Conservation (phyloP, 2,329 filamentous ascomycete genomes). For the Cryphonectria naterciae region DNA sequence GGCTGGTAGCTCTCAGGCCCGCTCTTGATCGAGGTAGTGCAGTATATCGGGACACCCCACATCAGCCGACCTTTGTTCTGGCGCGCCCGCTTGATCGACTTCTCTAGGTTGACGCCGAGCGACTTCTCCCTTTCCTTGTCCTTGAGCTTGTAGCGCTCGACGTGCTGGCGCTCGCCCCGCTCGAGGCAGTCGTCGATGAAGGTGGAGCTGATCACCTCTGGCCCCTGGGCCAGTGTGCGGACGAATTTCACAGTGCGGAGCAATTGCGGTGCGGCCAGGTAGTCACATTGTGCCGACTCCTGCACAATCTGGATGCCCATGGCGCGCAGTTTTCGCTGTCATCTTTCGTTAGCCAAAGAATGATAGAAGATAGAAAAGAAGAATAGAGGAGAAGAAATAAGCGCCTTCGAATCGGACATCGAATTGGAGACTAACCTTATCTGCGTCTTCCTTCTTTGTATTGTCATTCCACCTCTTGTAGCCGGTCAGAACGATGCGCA, state of each 20-base stretch:
- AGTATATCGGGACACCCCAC: conserved; percentile 78
- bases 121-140: conserved; percentile 75
- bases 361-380: no score
- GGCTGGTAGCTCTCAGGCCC: conserved; percentile 82
- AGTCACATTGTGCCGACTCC: conserved; percentile 77
- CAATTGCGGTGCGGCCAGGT: conserved; percentile 84
- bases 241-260: conserved; percentile 95
- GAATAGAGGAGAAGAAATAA: background rate
- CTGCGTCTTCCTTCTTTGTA: conserved; percentile 73
- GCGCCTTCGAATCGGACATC: conserved; percentile 28
- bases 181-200: conserved; percentile 82
- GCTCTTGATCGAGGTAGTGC: conserved; percentile 77
- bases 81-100: conserved; percentile 71
- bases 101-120: conserved; percentile 70
- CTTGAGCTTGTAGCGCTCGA: conserved; percentile 68
- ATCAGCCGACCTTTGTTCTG: conserved; percentile 78
- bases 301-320: conserved; percentile 81
- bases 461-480: conserved; percentile 82
- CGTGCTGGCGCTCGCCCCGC: conserved; percentile 64
- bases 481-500: conserved; percentile 81
- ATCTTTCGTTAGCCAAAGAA: conserved; percentile 29
- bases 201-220: conserved; percentile 73
- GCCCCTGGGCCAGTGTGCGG: conserved; percentile 79
- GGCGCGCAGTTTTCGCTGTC: conserved; percentile 76
- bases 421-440: conserved; percentile 65